Conservation (phyloP, 306 rosid genomes). For the Biancaea sappan region DNA sequence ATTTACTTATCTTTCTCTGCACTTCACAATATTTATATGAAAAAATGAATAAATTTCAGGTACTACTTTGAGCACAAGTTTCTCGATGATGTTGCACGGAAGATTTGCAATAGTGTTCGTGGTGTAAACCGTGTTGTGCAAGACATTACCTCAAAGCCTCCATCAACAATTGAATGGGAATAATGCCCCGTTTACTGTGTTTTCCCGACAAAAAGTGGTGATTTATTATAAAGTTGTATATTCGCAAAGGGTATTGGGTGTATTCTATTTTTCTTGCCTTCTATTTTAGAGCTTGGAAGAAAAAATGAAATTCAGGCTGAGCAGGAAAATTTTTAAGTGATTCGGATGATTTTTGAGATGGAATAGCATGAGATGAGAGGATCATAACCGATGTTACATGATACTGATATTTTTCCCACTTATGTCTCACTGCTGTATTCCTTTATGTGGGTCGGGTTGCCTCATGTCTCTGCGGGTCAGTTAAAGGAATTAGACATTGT, state of each 20-base stretch:
- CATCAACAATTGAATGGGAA: slow-evolving; percentile 98
- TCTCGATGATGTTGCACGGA: slow-evolving; percentile 73
- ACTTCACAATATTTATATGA: slow-evolving; percentile 12
- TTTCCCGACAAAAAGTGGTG: background rate
- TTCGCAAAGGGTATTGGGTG: slow-evolving; percentile 3
- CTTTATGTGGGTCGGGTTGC: background rate
- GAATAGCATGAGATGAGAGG: slow-evolving; percentile 23
- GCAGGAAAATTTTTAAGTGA: background rate
- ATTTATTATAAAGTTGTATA: slow-evolving; percentile 28
- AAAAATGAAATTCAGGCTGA: slow-evolving; percentile 13
- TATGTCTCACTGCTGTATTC: too few relatives aligned
- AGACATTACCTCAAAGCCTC: slow-evolving; percentile 97
- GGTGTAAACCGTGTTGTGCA: slow-evolving; percentile 89
- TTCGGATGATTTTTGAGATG: slow-evolving; percentile 24
- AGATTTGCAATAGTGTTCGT: slow-evolving; percentile 86
- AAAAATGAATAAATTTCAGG: slow-evolving; percentile 64
- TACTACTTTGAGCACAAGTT: slow-evolving; percentile 85
- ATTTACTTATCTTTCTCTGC: background rate
- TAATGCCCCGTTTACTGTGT: slow-evolving; percentile 22
- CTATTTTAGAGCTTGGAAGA: slow-evolving; percentile 18
- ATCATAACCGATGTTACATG: slow-evolving; percentile 7
- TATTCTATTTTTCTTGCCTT: slow-evolving; percentile 26
- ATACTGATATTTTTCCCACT: slow-evolving; percentile 29
- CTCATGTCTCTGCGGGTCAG: background rate
- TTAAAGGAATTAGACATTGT: too few relatives aligned